Percentiles rank a stretch among this genome's conserved stretches.
Conservation (phyloP, 2,329 filamentous ascomycete species). For the Curvularia sp. region DNA sequence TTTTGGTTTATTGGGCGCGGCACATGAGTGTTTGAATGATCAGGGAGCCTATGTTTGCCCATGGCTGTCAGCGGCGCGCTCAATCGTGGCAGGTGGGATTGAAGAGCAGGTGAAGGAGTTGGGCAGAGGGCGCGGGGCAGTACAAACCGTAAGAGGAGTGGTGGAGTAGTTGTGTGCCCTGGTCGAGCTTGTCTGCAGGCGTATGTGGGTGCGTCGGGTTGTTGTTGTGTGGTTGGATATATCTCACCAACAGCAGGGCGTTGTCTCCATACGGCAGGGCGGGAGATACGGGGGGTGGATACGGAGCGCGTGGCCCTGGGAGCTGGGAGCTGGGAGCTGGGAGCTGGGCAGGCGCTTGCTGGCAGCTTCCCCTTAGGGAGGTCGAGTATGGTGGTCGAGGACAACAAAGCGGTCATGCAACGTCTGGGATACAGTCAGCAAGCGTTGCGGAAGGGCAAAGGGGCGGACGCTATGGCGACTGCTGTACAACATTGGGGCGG, state of each 20-base stretch:
- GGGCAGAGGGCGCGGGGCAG: slow-evolving; percentile 33
- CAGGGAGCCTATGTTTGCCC: slow-evolving; percentile 37
- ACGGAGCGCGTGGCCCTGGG: slow-evolving; percentile 31
- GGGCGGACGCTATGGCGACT: slow-evolving; percentile 41
- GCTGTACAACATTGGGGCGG: slow-evolving; percentile 46
- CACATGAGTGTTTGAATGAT: slow-evolving; percentile 38
- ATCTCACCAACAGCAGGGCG: slow-evolving; percentile 28
- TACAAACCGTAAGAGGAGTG: slow-evolving; percentile 45
- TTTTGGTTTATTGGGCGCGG: slow-evolving; percentile 29
- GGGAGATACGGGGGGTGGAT: slow-evolving; percentile 18
- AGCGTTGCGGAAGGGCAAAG: slow-evolving; percentile 37
- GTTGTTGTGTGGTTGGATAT: slow-evolving; percentile 33
- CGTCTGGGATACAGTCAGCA: slow-evolving; percentile 43
- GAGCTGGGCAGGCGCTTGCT: slow-evolving; percentile 12
- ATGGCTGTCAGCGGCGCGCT: slow-evolving; percentile 45
- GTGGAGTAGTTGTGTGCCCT: slow-evolving; percentile 35
- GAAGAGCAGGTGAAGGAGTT: slow-evolving; percentile 12
- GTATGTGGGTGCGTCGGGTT: slow-evolving; percentile 39
- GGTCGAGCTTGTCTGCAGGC: slow-evolving; percentile 41
- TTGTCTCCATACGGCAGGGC: slow-evolving; percentile 31
- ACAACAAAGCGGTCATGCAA: slow-evolving; percentile 29
- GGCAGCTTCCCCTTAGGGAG: slow-evolving; percentile 12
- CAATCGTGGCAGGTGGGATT: slow-evolving; percentile 17
- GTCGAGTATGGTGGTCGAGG: slow-evolving; percentile 21
- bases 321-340: slow-evolving; percentile 10